phyloP scores from a whole-genome alignment of 179 eudicot genomes.

The Actinidia arguta region DNA sequence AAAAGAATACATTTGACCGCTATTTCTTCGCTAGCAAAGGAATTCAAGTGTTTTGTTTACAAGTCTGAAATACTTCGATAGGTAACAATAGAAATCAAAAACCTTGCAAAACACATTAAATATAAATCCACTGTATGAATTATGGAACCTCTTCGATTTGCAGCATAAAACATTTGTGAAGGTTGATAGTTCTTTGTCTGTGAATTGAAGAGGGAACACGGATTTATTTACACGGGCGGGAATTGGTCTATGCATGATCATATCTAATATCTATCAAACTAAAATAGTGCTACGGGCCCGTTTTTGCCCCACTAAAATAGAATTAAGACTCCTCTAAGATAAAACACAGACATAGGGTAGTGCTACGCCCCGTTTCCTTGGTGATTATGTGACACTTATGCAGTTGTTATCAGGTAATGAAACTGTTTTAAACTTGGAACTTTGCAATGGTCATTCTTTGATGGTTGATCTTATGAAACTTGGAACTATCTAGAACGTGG shows the following conservation, averaged over 20 bases:
- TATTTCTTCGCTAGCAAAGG: neutral
- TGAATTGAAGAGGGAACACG: neutral
- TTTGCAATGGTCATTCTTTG: neutral
- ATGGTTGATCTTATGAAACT: neutral
- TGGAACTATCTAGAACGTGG: neutral
- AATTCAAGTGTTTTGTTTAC: neutral
- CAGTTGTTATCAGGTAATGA: neutral
- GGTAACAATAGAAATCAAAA: no score
- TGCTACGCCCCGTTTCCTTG: neutral
- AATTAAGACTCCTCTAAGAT: neutral
- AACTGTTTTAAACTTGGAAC: neutral
- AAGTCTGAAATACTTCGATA: no score
- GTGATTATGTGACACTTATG: neutral
- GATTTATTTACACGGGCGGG: no score
- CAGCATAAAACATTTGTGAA: neutral
- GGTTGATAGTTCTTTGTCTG: neutral
- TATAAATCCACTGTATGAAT: neutral
- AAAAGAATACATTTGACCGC: neutral
- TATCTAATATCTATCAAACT: neutral
- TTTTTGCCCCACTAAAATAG: neutral
- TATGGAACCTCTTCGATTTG: neutral
- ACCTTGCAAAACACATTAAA: no score
- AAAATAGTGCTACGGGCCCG: neutral
- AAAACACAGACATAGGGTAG: neutral
- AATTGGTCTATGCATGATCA: neutral